Conservation (phyloP, 2,329 filamentous ascomycete genomes). For the Penicillium sp. region DNA sequence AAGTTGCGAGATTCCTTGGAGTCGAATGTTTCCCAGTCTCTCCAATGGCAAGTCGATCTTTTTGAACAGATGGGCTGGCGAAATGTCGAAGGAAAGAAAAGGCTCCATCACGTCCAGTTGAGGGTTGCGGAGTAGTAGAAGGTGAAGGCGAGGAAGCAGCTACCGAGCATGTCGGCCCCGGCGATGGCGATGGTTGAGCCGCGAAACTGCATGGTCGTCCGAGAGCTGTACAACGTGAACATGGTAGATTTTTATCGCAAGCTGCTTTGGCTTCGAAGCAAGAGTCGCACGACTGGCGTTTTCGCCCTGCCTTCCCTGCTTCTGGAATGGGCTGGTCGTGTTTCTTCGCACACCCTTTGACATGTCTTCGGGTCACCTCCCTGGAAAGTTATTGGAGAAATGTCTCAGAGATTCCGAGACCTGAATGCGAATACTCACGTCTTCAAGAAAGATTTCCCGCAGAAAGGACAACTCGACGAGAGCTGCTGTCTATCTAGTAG, state of each 20-base stretch:
- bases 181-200: background rate
- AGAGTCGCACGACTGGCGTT: constrained; percentile 29
- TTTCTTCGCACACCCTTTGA: constrained; percentile 30
- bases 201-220: constrained; percentile 23
- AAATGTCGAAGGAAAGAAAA: constrained; percentile 32
- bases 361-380: constrained; percentile 31
- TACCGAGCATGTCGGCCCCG: background rate
- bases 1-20: constrained; percentile 25
- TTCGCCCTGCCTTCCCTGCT: constrained; percentile 29
- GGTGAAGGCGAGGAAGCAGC: constrained; percentile 8
- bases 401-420: background rate
- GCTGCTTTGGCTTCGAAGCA: constrained; percentile 28
- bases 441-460: constrained; percentile 30
- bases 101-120: constrained; percentile 7
- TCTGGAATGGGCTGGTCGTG: constrained; percentile 27
- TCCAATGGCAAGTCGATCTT: constrained; percentile 30
- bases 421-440: constrained; percentile 11
- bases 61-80: constrained; percentile 27
- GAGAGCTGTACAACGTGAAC: constrained; percentile 24
- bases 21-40: constrained; percentile 31
- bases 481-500: constrained; percentile 23
- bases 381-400: constrained; percentile 7
- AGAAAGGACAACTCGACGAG: constrained; percentile 28
- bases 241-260: constrained; percentile 25
- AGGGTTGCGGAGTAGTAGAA: background rate